Percentiles rank a stretch among this genome's conserved stretches.
Evolutionary conservation across 352 stramenopile species (phyloP).

Genomic region (Blastocystis sp.): DNA sequence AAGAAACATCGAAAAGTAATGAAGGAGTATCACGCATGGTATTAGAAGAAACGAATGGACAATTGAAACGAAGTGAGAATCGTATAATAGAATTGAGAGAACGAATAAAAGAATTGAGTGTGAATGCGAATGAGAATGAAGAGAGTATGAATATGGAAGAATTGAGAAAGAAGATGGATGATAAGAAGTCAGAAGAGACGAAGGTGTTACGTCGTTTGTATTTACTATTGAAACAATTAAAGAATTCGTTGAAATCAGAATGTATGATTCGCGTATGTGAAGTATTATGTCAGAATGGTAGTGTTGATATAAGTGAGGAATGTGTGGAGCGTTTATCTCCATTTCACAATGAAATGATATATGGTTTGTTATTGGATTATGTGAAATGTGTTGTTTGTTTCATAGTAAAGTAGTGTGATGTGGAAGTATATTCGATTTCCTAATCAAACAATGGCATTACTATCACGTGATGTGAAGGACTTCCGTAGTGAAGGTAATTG

Average conservation of each 20-base stretch:
- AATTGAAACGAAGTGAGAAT: not conserved
- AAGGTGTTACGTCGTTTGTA: not conserved
- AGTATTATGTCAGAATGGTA: not conserved
- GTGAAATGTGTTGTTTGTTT: not conserved
- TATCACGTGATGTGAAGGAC: not conserved
- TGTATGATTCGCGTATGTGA: not conserved
- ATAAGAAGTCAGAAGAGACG: not conserved
- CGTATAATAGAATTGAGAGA: not conserved
- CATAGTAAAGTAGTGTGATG: not conserved
- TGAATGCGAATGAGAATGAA: not conserved
- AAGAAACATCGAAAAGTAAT: not conserved
- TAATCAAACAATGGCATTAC: not conserved
- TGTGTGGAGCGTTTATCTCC: not conserved
- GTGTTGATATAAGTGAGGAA: not conserved
- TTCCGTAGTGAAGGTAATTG: not conserved
- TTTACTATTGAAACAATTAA: not conserved
- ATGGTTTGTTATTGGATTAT: not conserved
- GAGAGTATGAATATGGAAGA: not conserved
- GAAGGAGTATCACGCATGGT: not conserved
- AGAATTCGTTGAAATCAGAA: not conserved
- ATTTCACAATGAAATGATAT: not conserved
- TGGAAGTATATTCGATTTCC: constrained; percentile 21
- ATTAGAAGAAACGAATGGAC: not conserved
- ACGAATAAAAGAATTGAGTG: not conserved
- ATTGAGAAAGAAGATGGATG: not conserved